phyloP scores from a whole-genome alignment of 78 protist genomes.

The Speleostelium caveatum region DNA sequence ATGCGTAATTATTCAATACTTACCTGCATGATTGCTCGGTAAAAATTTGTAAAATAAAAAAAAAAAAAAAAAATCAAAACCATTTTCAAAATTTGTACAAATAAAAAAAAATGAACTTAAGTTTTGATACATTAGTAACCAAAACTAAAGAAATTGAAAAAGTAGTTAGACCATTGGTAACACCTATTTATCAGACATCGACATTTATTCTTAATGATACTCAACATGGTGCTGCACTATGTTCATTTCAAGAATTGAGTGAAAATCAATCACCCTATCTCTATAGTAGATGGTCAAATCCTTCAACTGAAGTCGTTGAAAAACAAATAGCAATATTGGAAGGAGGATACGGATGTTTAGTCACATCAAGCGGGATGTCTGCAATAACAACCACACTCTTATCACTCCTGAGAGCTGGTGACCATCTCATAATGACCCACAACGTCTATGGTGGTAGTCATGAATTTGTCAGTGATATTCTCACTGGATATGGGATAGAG shows the following conservation, averaged over 20 bases:
- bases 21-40: no score
- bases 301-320: constrained; percentile 62
- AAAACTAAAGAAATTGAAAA: background rate
- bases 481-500: constrained; percentile 62
- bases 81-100: background rate
- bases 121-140: background rate
- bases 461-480: constrained; percentile 38
- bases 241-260: background rate
- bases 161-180: background rate
- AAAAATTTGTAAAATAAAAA: no score
- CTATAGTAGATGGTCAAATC: constrained; percentile 70
- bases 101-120: background rate
- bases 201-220: constrained; percentile 4
- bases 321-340: constrained; percentile 54
- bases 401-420: constrained; percentile 77
- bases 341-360: constrained; percentile 35
- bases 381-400: constrained; percentile 61
- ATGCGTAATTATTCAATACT: no score
- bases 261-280: background rate
- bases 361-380: constrained; percentile 84
- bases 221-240: constrained; percentile 33
- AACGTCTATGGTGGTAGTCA: constrained; percentile 87
- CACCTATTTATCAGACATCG: constrained; percentile 5
- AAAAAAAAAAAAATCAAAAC: no score
- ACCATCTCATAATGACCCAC: constrained; percentile 78